Evolutionary conservation across 768 basidiomycete species (phyloP), one percentile per base, ranked within the genome.

Genomic region (Xerocomus brunneocitrinus): DNA sequence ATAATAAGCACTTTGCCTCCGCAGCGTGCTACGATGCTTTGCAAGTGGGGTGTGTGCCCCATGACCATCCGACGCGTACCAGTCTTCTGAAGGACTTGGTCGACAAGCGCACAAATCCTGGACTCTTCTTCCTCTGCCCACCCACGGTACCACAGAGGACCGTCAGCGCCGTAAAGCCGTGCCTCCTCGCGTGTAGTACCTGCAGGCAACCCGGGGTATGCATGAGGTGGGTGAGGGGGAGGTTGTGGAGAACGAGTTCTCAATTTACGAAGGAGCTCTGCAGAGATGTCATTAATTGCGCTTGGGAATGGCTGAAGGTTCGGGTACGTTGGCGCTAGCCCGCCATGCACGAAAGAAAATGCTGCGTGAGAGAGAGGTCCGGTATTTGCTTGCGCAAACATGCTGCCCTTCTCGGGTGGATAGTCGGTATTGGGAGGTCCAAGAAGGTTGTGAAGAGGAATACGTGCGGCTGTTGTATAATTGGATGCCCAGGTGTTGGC

Each of bases 1-100:
- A 99, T 98, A 55, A 98, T 89, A 60, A 98, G 86, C 41, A 98
- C 83, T 62, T 89, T 93, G n/a, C 91, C 94, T 36, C 82, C 77
- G 65, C 97, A 99, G 53, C 94, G 76, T 5, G 89, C 82, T 4
- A 89, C 83, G 45, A 98, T 95, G 58, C 81, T 82, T 79, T 91
- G 56, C 40, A 97, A 92, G 67, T 95, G 79, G 1, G 97, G 95
- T 0, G 97, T 98, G 68, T 98, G 97, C 0, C 95, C 95, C 92
- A 97, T 94, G 42, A 99, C 81, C 83, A 95, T 84, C 60, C 92
- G 76, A 54, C 91, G 73, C 27, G 90, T 94, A 1, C 92, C 92
- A 1, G 91, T 86, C 67, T 79, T 82, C 31, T 77, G 65, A 48
- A 91, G 71, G 16, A 95, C 86, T 25, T 75, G 71, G 53, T 89